Base-by-base conservation (phyloP, 192 early-diverging fungal species). In the Diversispora epigaea region DNA sequence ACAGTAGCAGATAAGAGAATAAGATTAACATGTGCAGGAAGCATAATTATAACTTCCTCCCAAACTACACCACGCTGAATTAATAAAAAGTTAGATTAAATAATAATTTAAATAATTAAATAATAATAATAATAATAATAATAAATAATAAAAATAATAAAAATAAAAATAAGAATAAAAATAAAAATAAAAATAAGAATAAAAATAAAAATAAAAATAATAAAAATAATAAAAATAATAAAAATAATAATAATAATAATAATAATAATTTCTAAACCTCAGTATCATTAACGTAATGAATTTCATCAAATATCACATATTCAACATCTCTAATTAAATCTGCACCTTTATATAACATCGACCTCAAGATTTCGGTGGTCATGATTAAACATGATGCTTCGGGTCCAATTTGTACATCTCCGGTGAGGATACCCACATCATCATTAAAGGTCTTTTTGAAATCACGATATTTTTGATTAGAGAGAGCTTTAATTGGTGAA, bases 21-120 rank as follows among this genome's bases (percentile, higher is more conserved):
- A n/a, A 99, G 82, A 14, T 85, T 95, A 3, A 99, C 91, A 82
- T 99, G 96, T 0, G 91, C 87, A 4, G 97, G 97, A 11, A 99
- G 84, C 96, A 99, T 97, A 76, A 98, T 98, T 71, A 99, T 99
- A 40, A 98, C 95, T 81, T 99, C 97, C 83, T 99, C 97, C 97
- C 97, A 99, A 3, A 99, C 97, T 1, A 99, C 96, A 65, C 97
- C 97, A 76, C 92, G 83, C 91, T 92, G 25, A 32, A 32, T 32
- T 0, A 32, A 32, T 32, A 32, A 32, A 32, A 32, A 32, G 2
- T 32, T 32, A 32, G 25, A 32, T 32, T 54, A 8, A 22, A 71
- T 7, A 12, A 74, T 49, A 3, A 14, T 7, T 19, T 45, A 41
- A 70, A 68, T 44, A 12, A 45, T 9, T 67, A 14, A 55, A 54